Conservation (phyloP, 2,329 filamentous ascomycete species). For the Shiraia sp. region DNA sequence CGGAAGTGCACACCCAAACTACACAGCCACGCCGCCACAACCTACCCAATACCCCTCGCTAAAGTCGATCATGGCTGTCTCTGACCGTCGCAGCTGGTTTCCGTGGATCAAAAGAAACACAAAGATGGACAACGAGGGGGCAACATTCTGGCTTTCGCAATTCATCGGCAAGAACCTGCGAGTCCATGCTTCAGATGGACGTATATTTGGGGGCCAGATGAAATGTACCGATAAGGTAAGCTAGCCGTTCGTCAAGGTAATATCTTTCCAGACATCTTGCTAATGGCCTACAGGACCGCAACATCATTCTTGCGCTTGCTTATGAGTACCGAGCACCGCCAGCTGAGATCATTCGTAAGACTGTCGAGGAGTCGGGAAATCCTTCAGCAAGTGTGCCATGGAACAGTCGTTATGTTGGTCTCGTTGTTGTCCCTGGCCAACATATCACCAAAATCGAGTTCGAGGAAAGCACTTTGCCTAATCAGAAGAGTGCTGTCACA, state of each 20-base stretch:
- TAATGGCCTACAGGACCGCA: constrained; percentile 66
- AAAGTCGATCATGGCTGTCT: constrained; percentile 8
- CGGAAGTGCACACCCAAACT: constrained; percentile 8
- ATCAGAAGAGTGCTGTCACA: constrained; percentile 26
- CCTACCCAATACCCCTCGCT: constrained; percentile 9
- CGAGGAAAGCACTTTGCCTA: constrained; percentile 60
- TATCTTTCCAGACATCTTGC: background rate
- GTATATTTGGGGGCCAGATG: constrained; percentile 87
- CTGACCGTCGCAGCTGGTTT: constrained; percentile 23
- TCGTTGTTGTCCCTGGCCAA: constrained; percentile 86
- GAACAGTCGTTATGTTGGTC: constrained; percentile 82
- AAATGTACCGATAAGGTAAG: constrained; percentile 92
- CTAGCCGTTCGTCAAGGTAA: constrained; percentile 18
- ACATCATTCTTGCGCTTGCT: constrained; percentile 82
- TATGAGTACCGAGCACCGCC: constrained; percentile 84
- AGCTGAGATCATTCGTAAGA: constrained; percentile 47
- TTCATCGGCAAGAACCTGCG: constrained; percentile 80
- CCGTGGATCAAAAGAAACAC: constrained; percentile 15
- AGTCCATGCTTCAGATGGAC: constrained; percentile 77
- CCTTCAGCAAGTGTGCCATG: constrained; percentile 66
- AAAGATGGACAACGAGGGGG: constrained; percentile 57
- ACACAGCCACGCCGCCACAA: constrained; percentile 18
- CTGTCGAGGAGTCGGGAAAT: constrained; percentile 38
- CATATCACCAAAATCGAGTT: constrained; percentile 87
- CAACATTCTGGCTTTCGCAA: constrained; percentile 61